These are phyloP conservation scores for Candida fluviatilis DNA, from an alignment of 805 yeast genomes.

Conservation along the genomic window DNA sequence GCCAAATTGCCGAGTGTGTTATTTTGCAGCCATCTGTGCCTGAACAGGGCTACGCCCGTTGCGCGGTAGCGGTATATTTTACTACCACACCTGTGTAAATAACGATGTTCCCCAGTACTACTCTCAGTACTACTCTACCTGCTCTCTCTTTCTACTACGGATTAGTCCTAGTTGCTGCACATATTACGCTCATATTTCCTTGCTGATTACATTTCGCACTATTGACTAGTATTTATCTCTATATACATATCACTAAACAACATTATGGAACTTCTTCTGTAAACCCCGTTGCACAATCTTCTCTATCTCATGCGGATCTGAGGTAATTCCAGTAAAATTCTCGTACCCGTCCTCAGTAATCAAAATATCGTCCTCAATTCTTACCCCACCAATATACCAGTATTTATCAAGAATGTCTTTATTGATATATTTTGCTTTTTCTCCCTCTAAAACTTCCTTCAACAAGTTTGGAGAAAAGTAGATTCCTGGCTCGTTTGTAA, in stretches of 20 bases:
- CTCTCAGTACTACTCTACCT: too few species aligned
- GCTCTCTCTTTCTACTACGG: too few species aligned
- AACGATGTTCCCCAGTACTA: too few species aligned
- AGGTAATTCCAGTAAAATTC: conserved; percentile 76
- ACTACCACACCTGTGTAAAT: too few species aligned
- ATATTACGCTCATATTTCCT: too few species aligned
- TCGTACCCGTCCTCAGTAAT: conserved; percentile 76
- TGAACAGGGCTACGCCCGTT: too few species aligned
- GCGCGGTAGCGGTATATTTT: too few species aligned
- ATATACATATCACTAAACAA: conserved; percentile 17
- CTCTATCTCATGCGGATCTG: conserved; percentile 80
- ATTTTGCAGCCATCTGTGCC: too few species aligned
- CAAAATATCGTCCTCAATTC: conserved; percentile 90
- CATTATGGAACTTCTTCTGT: conserved; percentile 61
- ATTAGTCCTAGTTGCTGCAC: too few species aligned
- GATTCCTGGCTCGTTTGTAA: conserved; percentile 94
- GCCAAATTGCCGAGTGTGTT: too few species aligned
- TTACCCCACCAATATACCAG: conserved; percentile 92
- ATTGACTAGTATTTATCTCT: background rate
- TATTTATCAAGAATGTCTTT: conserved; percentile 66
- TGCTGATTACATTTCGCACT: background rate
- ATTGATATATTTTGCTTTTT: conserved; percentile 56
- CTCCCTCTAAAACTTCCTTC: conserved; percentile 51
- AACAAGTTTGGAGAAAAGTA: conserved; percentile 84
- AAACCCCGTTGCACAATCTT: conserved; percentile 70